Percentiles rank a stretch among this genome's conserved stretches.
phyloP scores from a whole-genome alignment of 345 rosid species.

The Pistacia atlantica region DNA sequence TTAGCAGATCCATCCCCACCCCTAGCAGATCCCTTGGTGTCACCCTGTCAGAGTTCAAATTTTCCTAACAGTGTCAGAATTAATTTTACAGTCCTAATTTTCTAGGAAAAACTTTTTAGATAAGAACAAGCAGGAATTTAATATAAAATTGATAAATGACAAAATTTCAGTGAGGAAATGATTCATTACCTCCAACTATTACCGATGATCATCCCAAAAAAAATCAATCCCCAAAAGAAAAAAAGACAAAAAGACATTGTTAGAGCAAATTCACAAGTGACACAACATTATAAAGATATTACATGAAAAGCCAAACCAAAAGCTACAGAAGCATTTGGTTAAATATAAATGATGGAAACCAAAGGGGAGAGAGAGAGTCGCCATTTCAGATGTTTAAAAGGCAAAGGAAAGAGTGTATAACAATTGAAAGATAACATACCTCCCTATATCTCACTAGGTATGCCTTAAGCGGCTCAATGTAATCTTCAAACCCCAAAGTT shows the following conservation, averaged over 20 bases:
- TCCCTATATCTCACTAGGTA: slow-evolving; percentile 70
- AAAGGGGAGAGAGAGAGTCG: not conserved
- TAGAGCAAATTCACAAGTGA: not conserved
- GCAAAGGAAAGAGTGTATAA: not conserved
- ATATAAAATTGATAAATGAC: not conserved
- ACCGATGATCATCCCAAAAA: slow-evolving; percentile 25
- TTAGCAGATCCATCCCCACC: slow-evolving; percentile 59
- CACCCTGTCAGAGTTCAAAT: slow-evolving; percentile 51
- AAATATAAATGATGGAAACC: not conserved
- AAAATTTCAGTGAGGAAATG: not conserved
- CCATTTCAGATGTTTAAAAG: not conserved
- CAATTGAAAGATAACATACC: slow-evolving; percentile 27
- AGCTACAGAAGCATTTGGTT: not conserved
- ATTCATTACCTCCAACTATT: slow-evolving; percentile 71
- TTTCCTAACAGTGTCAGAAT: slow-evolving; percentile 13
- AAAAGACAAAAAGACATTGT: slow-evolving; percentile 16
- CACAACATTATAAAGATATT: not conserved
- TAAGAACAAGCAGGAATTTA: not conserved
- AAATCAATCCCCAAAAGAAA: not conserved
- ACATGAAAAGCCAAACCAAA: not conserved
- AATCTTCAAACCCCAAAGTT: slow-evolving; percentile 73
- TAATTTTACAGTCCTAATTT: not conserved
- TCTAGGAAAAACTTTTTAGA: not conserved
- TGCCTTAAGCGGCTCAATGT: slow-evolving; percentile 59
- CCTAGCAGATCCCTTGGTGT: slow-evolving; percentile 68